These are phyloP conservation scores for Coleophoma eucalyptorum DNA, from an alignment of 2,329 filamentous ascomycete genomes.

Conservation along the genomic window DNA sequence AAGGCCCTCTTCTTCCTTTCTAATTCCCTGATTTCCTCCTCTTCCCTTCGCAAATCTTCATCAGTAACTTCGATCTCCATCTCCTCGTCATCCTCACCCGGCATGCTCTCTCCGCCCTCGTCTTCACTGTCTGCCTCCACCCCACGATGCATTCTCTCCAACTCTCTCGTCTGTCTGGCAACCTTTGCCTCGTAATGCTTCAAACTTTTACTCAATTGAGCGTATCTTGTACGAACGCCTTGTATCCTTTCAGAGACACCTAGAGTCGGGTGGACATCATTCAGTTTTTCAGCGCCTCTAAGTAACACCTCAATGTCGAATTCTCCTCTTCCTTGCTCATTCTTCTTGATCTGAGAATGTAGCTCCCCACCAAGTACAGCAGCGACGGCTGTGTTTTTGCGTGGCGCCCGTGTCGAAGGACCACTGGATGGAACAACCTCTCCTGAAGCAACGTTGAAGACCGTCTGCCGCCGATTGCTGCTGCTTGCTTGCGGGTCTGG, in stretches of 20 bases:
- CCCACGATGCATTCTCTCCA: conserved; percentile 70
- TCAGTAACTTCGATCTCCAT: conserved; percentile 52
- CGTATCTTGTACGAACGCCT: conserved; percentile 66
- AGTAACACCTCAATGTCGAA: conserved; percentile 85
- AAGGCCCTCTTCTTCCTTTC: conserved; percentile 59
- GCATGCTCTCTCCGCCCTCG: conserved; percentile 47
- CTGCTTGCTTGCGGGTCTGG: conserved; percentile 33
- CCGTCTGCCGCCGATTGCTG: conserved; percentile 51
- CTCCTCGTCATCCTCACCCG: conserved; percentile 34
- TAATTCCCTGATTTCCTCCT: conserved; percentile 61
- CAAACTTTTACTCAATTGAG: conserved; percentile 68
- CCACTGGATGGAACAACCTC: conserved; percentile 53
- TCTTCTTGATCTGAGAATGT: conserved; percentile 70
- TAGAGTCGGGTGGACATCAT: conserved; percentile 78
- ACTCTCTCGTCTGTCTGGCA: conserved; percentile 67
- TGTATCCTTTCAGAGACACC: conserved; percentile 76
- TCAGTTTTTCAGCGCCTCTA: conserved; percentile 84
- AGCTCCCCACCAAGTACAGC: conserved; percentile 85
- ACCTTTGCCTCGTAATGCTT: conserved; percentile 79
- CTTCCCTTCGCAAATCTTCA: conserved; percentile 65
- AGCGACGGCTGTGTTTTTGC: conserved; percentile 79
- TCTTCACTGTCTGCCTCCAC: conserved; percentile 52
- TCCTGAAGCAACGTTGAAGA: conserved; percentile 62
- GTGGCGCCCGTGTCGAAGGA: conserved; percentile 46
- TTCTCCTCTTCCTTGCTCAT: conserved; percentile 56